Percentiles rank a stretch among this genome's conserved stretches.
These are phyloP conservation scores for Herpotrichia juniperi DNA, from an alignment of 2,329 filamentous ascomycete species.

Conservation along the genomic window DNA sequence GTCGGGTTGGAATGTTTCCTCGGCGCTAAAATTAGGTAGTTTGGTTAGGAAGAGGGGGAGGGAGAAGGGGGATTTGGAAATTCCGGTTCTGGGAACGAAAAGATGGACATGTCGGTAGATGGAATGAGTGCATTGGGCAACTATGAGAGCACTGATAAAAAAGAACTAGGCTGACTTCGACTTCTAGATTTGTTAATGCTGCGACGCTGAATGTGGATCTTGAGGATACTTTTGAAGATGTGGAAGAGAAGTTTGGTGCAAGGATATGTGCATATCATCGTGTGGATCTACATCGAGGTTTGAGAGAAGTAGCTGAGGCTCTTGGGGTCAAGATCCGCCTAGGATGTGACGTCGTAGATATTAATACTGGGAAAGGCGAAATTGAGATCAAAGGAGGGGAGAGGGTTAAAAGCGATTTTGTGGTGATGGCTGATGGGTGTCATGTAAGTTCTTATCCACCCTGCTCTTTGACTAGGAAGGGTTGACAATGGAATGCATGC, in stretches of 20 bases:
- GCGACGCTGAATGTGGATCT: conserved; percentile 1
- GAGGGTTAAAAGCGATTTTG: conserved; percentile 14
- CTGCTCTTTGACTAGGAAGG: too few relatives aligned
- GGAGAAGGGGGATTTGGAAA: too few relatives aligned
- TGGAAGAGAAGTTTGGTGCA: conserved; percentile 14
- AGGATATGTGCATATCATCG: conserved; percentile 19
- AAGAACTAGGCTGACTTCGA: too few relatives aligned
- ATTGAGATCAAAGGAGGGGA: conserved; percentile 6
- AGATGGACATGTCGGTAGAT: not conserved
- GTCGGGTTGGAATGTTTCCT: too few relatives aligned
- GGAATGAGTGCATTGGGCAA: too few relatives aligned
- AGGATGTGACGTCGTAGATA: conserved; percentile 11
- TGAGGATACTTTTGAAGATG: conserved; percentile 6
- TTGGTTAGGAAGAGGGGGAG: too few relatives aligned
- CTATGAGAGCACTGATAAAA: too few relatives aligned
- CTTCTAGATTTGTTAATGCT: conserved; percentile 6
- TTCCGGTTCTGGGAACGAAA: too few relatives aligned
- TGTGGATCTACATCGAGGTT: conserved; percentile 19
- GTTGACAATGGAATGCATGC: not conserved
- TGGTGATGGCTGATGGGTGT: conserved; percentile 20
- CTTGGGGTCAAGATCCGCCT: conserved; percentile 9
- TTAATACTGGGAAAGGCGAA: conserved; percentile 10
- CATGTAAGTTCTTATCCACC: conserved; percentile 9
- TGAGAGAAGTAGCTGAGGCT: conserved; percentile 12
- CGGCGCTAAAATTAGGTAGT: too few relatives aligned